phyloP scores from a whole-genome alignment of 1,284 basidiomycete genomes.

The Boletus sp. region DNA sequence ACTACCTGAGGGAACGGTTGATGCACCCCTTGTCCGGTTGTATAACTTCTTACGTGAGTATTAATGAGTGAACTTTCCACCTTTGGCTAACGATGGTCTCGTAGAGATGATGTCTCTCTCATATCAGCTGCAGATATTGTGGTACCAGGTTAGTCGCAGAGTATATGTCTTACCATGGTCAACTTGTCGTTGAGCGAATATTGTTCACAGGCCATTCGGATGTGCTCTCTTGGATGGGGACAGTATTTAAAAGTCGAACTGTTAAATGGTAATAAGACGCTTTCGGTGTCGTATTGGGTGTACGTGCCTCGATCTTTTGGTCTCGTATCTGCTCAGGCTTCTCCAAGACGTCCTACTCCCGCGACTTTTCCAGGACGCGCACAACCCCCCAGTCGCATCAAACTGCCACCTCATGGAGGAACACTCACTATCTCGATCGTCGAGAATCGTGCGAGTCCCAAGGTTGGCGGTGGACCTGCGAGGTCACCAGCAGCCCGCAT shows the following conservation, averaged over 20 bases:
- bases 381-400: constrained; percentile 33
- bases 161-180: not conserved
- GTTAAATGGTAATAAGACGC: constrained; percentile 56
- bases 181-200: not conserved
- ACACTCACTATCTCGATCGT: constrained; percentile 49
- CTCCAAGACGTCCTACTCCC: constrained; percentile 46
- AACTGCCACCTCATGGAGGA: constrained; percentile 56
- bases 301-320: constrained; percentile 36
- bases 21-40: constrained; percentile 73
- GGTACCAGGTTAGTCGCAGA: constrained; percentile 57
- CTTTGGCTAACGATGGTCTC: constrained; percentile 3
- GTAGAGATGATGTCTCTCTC: constrained; percentile 81
- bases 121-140: constrained; percentile 79
- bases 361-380: constrained; percentile 34
- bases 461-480: constrained; percentile 38
- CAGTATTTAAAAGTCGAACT: constrained; percentile 65
- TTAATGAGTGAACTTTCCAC: not conserved
- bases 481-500: constrained; percentile 51
- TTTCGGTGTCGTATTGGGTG: constrained; percentile 76
- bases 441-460: constrained; percentile 36
- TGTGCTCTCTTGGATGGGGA: constrained; percentile 76
- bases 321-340: not conserved
- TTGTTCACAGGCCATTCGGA: constrained; percentile 56
- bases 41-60: constrained; percentile 78
- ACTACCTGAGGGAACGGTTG: constrained; percentile 56